These are phyloP conservation scores for Phytophthora kernoviae DNA, from an alignment of 352 stramenopile genomes.

Conservation along the genomic window DNA sequence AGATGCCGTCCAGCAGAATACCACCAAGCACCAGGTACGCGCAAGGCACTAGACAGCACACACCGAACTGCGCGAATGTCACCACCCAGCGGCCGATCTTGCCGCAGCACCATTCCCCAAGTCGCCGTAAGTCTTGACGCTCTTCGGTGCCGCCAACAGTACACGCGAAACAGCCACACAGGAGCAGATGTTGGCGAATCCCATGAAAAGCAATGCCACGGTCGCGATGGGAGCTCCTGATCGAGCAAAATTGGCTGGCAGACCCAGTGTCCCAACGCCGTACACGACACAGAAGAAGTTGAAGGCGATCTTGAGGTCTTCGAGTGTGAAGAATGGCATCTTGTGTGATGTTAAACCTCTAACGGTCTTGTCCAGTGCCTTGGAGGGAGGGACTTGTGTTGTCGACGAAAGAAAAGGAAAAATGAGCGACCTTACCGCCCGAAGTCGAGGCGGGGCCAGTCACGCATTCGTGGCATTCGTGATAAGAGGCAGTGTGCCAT, in stretches of 20 bases:
- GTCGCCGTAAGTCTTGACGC: slow-evolving; percentile 54
- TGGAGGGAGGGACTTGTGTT: slow-evolving; percentile 17
- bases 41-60: slow-evolving; percentile 49
- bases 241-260: slow-evolving; percentile 54
- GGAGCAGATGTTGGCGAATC: slow-evolving; percentile 46
- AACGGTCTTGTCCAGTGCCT: neutral
- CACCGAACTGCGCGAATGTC: slow-evolving; percentile 42
- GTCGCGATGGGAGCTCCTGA: slow-evolving; percentile 39
- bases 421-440: slow-evolving; percentile 12
- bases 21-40: slow-evolving; percentile 57
- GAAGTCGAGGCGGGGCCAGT: neutral
- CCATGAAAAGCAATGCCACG: slow-evolving; percentile 50
- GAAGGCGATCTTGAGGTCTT: slow-evolving; percentile 53
- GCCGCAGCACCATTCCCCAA: slow-evolving; percentile 53
- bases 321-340: slow-evolving; percentile 47
- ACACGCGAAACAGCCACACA: slow-evolving; percentile 52
- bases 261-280: slow-evolving; percentile 54
- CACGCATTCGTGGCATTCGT: neutral
- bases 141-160: slow-evolving; percentile 47
- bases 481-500: too few species aligned
- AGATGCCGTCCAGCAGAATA: slow-evolving; percentile 44
- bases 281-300: slow-evolving; percentile 58
- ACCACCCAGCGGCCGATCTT: slow-evolving; percentile 45
- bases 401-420: slow-evolving; percentile 12
- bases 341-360: slow-evolving; percentile 17